Percentiles rank a stretch among this genome's conserved stretches.
Evolutionary conservation across 805 yeast species (phyloP).

Genomic region (Candida odintsovae): DNA sequence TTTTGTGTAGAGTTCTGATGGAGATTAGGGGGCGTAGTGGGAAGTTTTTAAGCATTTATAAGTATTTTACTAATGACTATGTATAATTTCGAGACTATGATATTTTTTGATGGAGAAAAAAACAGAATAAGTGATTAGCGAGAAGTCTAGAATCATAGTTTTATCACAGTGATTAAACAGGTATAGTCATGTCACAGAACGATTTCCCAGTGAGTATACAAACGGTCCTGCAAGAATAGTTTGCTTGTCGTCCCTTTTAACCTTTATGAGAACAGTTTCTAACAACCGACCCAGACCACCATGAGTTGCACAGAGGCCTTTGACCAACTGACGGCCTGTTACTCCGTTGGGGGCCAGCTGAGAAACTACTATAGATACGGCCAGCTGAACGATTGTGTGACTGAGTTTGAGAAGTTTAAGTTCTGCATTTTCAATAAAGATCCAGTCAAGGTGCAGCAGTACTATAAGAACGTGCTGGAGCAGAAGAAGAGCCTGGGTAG

Average conservation of each 20-base stretch:
- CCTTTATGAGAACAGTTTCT: no score
- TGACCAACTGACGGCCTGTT: constrained; percentile 81
- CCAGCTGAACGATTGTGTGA: constrained; percentile 62
- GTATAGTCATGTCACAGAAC: constrained; percentile 3
- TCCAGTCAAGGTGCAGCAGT: constrained; percentile 61
- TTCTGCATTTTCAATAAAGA: constrained; percentile 67
- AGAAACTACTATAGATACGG: constrained; percentile 84
- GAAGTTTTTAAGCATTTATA: constrained; percentile 2
- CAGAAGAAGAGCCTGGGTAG: constrained; percentile 63
- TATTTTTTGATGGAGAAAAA: neutral
- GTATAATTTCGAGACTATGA: neutral
- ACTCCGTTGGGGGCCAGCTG: constrained; percentile 86
- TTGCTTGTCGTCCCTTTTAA: no score
- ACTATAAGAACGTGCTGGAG: constrained; percentile 57
- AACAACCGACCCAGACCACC: no score
- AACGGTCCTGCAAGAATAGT: no score
- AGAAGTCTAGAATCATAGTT: no score
- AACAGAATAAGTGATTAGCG: no score
- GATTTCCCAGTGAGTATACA: constrained; percentile 20
- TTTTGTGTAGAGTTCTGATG: neutral
- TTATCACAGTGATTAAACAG: no score
- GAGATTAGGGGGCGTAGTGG: neutral
- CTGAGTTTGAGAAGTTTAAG: constrained; percentile 67
- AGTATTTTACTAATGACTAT: no score
- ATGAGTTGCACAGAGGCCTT: constrained; percentile 79